Conservation (phyloP, 768 basidiomycete genomes). For the Russula compacta region DNA sequence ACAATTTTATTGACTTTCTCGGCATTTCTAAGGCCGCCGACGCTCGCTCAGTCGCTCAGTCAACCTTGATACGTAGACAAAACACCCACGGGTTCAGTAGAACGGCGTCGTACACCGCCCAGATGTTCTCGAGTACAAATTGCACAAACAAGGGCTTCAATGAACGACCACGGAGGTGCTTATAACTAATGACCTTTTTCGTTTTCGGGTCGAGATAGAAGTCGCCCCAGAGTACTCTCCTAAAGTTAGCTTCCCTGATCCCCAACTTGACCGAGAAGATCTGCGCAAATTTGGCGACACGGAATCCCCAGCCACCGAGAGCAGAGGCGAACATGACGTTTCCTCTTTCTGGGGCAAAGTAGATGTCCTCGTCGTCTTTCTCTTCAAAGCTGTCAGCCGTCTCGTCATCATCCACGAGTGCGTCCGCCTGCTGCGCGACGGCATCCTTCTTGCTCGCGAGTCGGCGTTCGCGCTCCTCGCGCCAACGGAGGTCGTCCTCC, state of each 20-base stretch:
- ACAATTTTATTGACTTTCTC: constrained; percentile 89
- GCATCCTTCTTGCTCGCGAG: constrained; percentile 71
- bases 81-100: constrained; percentile 75
- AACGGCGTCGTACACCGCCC: constrained; percentile 93
- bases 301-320: constrained; percentile 96
- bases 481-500: constrained; percentile 93
- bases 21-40: constrained; percentile 50
- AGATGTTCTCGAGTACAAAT: constrained; percentile 93
- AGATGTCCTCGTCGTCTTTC: constrained; percentile 95
- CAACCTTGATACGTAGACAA: constrained; percentile 14
- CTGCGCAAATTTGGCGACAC: constrained; percentile 87
- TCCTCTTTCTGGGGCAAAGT: constrained; percentile 91
- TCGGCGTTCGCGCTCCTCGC: constrained; percentile 82
- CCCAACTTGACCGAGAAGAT: constrained; percentile 86
- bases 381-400: constrained; percentile 74
- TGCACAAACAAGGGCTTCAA: constrained; percentile 96
- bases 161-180: constrained; percentile 76
- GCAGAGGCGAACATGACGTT: constrained; percentile 97
- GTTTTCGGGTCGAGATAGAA: constrained; percentile 95
- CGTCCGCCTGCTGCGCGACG: constrained; percentile 51
- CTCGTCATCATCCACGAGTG: constrained; percentile 47
- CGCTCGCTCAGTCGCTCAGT: background rate
- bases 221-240: constrained; percentile 92
- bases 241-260: constrained; percentile 79
- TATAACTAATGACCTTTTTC: constrained; percentile 84